These are phyloP conservation scores for Ballota nigra DNA, from an alignment of 257 asterid genomes.

Conservation along the genomic window DNA sequence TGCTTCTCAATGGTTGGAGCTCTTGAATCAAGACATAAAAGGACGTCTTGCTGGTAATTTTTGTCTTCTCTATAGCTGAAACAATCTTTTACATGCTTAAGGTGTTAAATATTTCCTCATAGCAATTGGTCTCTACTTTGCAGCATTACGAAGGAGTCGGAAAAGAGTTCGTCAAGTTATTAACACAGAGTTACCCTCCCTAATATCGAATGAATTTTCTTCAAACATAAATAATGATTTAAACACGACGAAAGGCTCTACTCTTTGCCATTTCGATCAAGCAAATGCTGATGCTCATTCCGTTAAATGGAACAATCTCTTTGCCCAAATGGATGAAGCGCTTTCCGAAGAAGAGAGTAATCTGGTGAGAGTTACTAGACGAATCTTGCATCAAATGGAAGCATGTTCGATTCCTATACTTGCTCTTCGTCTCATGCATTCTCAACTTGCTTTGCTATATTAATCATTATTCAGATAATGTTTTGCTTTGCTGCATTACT, in stretches of 20 bases:
- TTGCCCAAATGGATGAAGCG: constrained; percentile 70
- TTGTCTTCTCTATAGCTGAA: constrained; percentile 1
- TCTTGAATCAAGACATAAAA: constrained; percentile 76
- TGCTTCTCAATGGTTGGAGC: constrained; percentile 97
- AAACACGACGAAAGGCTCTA: constrained; percentile 8
- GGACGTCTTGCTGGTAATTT: constrained; percentile 83
- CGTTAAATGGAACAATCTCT: constrained; percentile 63
- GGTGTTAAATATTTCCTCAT: constrained; percentile 17
- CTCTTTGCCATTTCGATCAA: constrained; percentile 24
- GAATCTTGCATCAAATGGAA: too few relatives aligned
- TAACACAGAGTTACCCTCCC: constrained; percentile 62
- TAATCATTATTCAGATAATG: too few relatives aligned
- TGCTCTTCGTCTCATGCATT: too few relatives aligned
- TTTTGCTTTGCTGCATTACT: too few relatives aligned
- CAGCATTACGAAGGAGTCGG: constrained; percentile 82
- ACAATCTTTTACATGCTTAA: background rate
- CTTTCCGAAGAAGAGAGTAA: constrained; percentile 79
- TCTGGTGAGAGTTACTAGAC: constrained; percentile 71
- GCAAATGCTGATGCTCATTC: constrained; percentile 53
- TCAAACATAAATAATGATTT: constrained; percentile 40
- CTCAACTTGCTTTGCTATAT: too few relatives aligned
- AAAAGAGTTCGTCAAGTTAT: constrained; percentile 74
- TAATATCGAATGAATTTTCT: constrained; percentile 66
- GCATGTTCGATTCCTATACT: too few relatives aligned
- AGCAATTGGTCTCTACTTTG: constrained; percentile 24